Conservation (phyloP, 306 rosid species). For the Gleditsia sinensis region DNA sequence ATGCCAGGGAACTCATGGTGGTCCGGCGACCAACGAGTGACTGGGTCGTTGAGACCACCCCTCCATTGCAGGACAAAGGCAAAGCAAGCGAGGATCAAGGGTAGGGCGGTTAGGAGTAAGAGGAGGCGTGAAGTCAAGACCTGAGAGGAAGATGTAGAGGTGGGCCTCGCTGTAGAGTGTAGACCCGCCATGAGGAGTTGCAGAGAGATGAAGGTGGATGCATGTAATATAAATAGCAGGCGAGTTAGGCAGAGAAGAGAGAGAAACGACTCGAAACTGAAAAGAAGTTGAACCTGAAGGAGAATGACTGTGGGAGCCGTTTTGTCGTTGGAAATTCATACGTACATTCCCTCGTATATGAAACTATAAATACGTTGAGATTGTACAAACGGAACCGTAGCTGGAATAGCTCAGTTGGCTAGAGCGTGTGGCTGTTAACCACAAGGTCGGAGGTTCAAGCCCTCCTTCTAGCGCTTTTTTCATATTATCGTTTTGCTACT, state of each 20-base stretch:
- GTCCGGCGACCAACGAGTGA: constrained; percentile 19
- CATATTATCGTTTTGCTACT: too few species aligned
- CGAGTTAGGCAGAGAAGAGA: background rate
- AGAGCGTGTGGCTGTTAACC: constrained; percentile 27
- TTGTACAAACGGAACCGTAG: too few species aligned
- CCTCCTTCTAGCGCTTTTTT: constrained; percentile 20
- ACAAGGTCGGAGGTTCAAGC: constrained; percentile 26
- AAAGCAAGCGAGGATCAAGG: constrained; percentile 9
- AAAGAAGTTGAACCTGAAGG: background rate
- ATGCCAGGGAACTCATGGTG: constrained; percentile 23
- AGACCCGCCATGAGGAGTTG: constrained; percentile 22
- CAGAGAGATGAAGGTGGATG: background rate
- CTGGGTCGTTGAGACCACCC: constrained; percentile 12
- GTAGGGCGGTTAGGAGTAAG: background rate
- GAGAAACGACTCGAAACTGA: constrained; percentile 5
- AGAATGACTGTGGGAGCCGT: constrained; percentile 5
- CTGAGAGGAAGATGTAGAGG: background rate
- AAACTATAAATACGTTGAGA: background rate
- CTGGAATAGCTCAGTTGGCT: constrained; percentile 26
- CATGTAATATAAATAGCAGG: background rate
- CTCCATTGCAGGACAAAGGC: constrained; percentile 24
- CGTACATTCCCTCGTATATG: too few species aligned
- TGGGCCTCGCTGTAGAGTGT: constrained; percentile 15
- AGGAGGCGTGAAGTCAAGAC: constrained; percentile 11
- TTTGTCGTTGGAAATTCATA: background rate